These are phyloP conservation scores for Diutina mesorugosa DNA, from an alignment of 1,139 yeast genomes.

Conservation along the genomic window DNA sequence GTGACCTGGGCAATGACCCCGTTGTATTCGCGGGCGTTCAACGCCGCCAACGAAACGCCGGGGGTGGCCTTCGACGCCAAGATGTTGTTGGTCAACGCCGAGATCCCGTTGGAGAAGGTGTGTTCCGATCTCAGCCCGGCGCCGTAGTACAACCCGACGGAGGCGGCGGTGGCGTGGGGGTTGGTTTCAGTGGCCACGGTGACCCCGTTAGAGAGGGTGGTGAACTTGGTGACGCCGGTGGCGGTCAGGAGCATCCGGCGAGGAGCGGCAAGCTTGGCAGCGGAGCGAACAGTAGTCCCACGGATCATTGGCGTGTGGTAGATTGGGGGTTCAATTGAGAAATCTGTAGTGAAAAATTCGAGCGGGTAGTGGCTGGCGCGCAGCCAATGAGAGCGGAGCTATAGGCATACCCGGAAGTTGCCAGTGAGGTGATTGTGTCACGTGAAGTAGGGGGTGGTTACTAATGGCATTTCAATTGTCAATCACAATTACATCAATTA, in stretches of 20 bases:
- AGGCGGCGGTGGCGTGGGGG: constrained; percentile 40
- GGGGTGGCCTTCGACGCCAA: constrained; percentile 27
- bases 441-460: not conserved
- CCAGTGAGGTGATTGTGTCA: not conserved
- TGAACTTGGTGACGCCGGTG: constrained; percentile 47
- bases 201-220: constrained; percentile 61
- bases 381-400: not conserved
- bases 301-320: constrained; percentile 17
- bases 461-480: not conserved
- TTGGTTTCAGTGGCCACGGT: constrained; percentile 59
- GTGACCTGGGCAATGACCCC: constrained; percentile 41
- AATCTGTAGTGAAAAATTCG: not conserved
- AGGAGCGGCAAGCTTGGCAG: constrained; percentile 19
- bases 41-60: constrained; percentile 34
- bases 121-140: constrained; percentile 75
- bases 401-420: not conserved
- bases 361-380: constrained; percentile 1
- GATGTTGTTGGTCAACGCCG: constrained; percentile 47
- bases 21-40: constrained; percentile 38
- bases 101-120: constrained; percentile 68
- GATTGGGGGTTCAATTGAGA: constrained; percentile 1
- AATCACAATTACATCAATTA: too few relatives aligned
- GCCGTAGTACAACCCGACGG: constrained; percentile 58
- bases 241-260: constrained; percentile 50
- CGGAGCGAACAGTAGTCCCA: constrained; percentile 22